phyloP scores from a whole-genome alignment of 2,329 filamentous ascomycete species.

The Aspergillus pseudoterreus region DNA sequence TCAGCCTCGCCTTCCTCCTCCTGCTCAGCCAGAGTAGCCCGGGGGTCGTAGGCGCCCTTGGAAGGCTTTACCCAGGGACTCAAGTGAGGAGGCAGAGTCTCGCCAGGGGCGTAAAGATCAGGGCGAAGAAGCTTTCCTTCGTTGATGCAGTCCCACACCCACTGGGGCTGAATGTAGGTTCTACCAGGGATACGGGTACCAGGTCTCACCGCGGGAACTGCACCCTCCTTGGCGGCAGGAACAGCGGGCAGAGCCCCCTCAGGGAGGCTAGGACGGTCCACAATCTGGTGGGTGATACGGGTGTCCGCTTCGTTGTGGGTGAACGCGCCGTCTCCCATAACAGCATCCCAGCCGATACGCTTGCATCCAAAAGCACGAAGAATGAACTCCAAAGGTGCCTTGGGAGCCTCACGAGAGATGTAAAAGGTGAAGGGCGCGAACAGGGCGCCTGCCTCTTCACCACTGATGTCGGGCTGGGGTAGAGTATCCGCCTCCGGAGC shows the following conservation, averaged over 20 bases:
- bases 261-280: conserved; percentile 77
- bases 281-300: conserved; percentile 91
- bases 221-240: conserved; percentile 44
- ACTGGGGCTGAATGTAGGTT: conserved; percentile 93
- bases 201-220: conserved; percentile 45
- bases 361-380: conserved; percentile 93
- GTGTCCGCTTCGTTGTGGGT: conserved; percentile 85
- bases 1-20: conserved; percentile 83
- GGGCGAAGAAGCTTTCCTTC: conserved; percentile 82
- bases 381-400: conserved; percentile 86
- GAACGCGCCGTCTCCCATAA: conserved; percentile 87
- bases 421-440: conserved; percentile 89
- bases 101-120: conserved; percentile 84
- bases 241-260: conserved; percentile 49
- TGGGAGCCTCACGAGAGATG: conserved; percentile 87
- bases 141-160: conserved; percentile 97
- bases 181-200: conserved; percentile 83
- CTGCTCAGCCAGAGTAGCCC: conserved; percentile 77
- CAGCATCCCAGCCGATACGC: conserved; percentile 88
- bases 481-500: conserved; percentile 82
- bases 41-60: conserved; percentile 88
- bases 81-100: conserved; percentile 85
- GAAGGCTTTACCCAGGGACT: conserved; percentile 91
- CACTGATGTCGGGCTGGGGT: conserved; percentile 68
- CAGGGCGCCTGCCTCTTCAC: conserved; percentile 66